Evolutionary conservation across 371 early-diverging fungal genomes (phyloP).

Genomic region (Chytridiales sp.): DNA sequence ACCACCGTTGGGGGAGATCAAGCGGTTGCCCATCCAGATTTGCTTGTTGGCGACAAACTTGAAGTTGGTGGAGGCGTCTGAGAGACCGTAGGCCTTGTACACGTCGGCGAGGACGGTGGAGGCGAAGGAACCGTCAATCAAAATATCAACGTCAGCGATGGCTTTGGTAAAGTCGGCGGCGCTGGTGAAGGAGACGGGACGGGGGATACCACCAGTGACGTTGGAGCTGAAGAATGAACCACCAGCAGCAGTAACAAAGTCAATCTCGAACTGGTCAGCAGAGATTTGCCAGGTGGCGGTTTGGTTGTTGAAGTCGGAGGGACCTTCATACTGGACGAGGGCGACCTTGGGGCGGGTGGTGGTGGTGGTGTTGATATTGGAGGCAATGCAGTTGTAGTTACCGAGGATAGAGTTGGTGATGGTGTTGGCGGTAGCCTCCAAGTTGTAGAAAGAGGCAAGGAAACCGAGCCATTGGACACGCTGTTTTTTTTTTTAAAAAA

Average conservation of each 20-base stretch:
- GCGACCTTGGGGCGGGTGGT: conserved; percentile 13
- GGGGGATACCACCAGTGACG: neutral
- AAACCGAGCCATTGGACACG: conserved; percentile 31
- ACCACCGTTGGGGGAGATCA: conserved; percentile 9
- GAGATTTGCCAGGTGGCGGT: conserved; percentile 16
- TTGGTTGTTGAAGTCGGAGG: conserved; percentile 15
- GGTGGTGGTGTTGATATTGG: conserved; percentile 17
- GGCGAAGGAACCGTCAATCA: conserved; percentile 21
- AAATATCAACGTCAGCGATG: conserved; percentile 21
- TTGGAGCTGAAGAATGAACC: conserved; percentile 9
- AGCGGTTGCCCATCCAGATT: conserved; percentile 23
- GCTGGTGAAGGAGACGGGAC: conserved; percentile 10
- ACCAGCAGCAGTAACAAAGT: conserved; percentile 21
- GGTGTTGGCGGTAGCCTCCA: conserved; percentile 28
- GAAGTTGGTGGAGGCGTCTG: conserved; percentile 3
- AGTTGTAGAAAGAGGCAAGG: conserved; percentile 33
- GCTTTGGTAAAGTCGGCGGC: conserved; percentile 13
- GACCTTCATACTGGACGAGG: conserved; percentile 15
- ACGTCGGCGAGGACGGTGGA: conserved; percentile 14
- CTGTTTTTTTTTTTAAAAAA: neutral
- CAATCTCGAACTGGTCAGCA: conserved; percentile 12
- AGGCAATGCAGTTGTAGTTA: conserved; percentile 22
- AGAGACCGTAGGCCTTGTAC: conserved; percentile 6
- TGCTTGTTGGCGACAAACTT: conserved; percentile 24
- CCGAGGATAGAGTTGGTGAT: conserved; percentile 11